Conservation (phyloP, 176 grass and related monocot species). For the Bonia amplexicaulis region DNA sequence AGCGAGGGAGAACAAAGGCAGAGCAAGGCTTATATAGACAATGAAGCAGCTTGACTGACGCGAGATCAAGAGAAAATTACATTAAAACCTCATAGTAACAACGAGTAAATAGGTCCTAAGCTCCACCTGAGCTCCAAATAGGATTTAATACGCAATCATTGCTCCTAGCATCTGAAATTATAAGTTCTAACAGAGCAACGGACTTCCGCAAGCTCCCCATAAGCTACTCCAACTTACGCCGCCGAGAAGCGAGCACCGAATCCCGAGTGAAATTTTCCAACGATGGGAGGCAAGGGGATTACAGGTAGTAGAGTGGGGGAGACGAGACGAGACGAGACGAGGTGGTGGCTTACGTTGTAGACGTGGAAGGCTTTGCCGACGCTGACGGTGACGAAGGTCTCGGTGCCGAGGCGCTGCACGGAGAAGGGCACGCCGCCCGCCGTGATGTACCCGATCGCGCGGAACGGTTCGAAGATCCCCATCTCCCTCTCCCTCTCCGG, state of each 20-base stretch:
- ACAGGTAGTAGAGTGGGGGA: background rate
- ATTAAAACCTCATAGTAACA: background rate
- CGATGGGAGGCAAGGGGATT: background rate
- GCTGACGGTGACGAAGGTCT: conserved; percentile 94
- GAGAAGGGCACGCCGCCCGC: conserved; percentile 70
- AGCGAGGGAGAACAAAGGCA: background rate
- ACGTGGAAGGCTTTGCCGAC: conserved; percentile 88
- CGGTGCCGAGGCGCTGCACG: conserved; percentile 78
- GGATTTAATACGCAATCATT: background rate
- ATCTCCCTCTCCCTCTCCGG: conserved; percentile 8
- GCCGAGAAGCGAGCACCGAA: background rate
- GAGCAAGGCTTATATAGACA: background rate
- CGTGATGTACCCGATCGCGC: conserved; percentile 92
- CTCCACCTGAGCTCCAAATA: background rate
- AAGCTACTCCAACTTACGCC: background rate
- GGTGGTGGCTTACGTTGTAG: conserved; percentile 60
- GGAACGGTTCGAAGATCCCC: conserved; percentile 96
- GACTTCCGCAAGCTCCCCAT: conserved; percentile 6
- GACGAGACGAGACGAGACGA: background rate
- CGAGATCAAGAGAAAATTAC: background rate
- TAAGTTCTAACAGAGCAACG: background rate
- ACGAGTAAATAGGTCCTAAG: background rate
- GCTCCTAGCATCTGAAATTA: background rate
- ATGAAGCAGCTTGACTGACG: background rate
- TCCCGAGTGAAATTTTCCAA: background rate